phyloP scores from a whole-genome alignment of 768 basidiomycete genomes.

The Auriscalpium microsporum region DNA sequence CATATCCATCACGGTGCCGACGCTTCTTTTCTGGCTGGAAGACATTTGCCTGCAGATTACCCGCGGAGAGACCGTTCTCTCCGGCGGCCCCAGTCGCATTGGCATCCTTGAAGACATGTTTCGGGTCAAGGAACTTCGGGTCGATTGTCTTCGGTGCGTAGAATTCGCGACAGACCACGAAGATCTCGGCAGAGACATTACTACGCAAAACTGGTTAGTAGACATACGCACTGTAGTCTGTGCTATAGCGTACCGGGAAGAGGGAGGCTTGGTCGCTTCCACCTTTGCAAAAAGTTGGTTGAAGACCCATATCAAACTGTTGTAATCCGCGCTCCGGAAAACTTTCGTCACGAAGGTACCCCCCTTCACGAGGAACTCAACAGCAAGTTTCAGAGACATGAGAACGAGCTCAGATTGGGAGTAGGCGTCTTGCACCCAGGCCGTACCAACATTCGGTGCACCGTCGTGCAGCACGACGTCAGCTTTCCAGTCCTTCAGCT shows the following conservation, averaged over 20 bases:
- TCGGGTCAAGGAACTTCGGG: constrained; percentile 95
- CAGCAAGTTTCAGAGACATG: constrained; percentile 90
- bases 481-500: constrained; percentile 98
- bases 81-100: constrained; percentile 36
- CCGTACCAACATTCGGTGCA: constrained; percentile 98
- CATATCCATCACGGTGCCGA: constrained; percentile 88
- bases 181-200: constrained; percentile 99
- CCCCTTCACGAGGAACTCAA: constrained; percentile 87
- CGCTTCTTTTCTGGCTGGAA: constrained; percentile 98
- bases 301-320: constrained; percentile 98
- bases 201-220: constrained; percentile 29
- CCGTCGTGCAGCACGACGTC: constrained; percentile 98
- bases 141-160: constrained; percentile 93
- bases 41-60: constrained; percentile 78
- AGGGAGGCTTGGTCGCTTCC: constrained; percentile 97
- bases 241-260: constrained; percentile 64
- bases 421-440: constrained; percentile 99
- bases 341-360: constrained; percentile 98
- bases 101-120: constrained; percentile 94
- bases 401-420: constrained; percentile 94
- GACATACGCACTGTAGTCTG: background rate
- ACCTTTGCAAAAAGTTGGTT: constrained; percentile 92
- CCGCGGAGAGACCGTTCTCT: constrained; percentile 47
- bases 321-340: constrained; percentile 97
- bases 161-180: constrained; percentile 95